Evolutionary conservation across 108 stramenopile species (phyloP).

Genomic region (Nitzschia sp.): DNA sequence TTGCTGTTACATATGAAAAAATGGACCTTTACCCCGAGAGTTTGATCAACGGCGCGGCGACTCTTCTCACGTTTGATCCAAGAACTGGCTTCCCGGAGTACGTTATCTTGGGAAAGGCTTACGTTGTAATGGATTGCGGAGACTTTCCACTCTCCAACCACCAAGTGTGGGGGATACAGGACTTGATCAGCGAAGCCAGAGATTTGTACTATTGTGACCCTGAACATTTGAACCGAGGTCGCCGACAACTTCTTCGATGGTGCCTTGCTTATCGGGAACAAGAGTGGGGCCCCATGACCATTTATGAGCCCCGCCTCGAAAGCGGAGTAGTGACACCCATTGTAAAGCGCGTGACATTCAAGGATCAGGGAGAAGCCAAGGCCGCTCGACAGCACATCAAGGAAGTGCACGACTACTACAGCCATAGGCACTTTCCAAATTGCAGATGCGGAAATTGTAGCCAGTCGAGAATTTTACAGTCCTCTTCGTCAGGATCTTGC

Average conservation of each 20-base stretch:
- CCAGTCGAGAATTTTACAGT: not conserved
- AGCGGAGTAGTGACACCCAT: not conserved
- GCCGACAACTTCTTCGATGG: slow-evolving; percentile 8
- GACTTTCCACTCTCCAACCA: slow-evolving; percentile 11
- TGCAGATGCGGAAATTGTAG: slow-evolving; percentile 10
- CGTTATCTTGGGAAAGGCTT: slow-evolving; percentile 13
- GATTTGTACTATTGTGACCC: slow-evolving; percentile 29
- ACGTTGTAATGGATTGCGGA: slow-evolving; percentile 23
- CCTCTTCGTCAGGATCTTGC: too few species aligned
- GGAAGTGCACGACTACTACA: slow-evolving; percentile 10
- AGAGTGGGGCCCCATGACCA: slow-evolving; percentile 20
- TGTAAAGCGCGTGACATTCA: not conserved
- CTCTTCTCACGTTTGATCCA: slow-evolving; percentile 20
- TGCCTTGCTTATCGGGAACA: slow-evolving; percentile 15
- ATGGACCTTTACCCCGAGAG: not conserved
- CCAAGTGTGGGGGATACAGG: slow-evolving; percentile 33
- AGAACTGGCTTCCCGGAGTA: slow-evolving; percentile 20
- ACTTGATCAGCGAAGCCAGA: slow-evolving; percentile 16
- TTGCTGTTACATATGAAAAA: slow-evolving; percentile 7
- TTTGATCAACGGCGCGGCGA: slow-evolving; percentile 17
- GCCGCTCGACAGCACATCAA: not conserved
- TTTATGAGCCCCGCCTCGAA: slow-evolving; percentile 11
- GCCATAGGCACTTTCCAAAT: slow-evolving; percentile 17
- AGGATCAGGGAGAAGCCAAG: not conserved
- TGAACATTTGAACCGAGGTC: slow-evolving; percentile 14